phyloP scores from a whole-genome alignment of 768 basidiomycete genomes.

The Pulveroboletus ravenelii region DNA sequence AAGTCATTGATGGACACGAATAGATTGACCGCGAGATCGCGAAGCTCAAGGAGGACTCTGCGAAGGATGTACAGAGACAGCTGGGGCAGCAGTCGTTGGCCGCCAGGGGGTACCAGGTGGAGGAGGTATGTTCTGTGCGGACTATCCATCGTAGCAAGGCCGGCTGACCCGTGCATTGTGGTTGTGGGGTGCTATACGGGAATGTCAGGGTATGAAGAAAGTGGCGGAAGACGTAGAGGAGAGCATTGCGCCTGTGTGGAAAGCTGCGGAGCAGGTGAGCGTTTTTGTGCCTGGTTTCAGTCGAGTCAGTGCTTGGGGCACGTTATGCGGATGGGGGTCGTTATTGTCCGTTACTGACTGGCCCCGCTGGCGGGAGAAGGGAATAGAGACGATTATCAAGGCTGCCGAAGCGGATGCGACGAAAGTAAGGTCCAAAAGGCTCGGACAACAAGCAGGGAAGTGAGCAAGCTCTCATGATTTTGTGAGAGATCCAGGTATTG shows the following conservation, averaged over 20 bases:
- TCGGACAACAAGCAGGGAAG: not conserved
- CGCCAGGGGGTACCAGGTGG: not conserved
- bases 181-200: not conserved
- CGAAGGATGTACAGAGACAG: constrained; percentile 20
- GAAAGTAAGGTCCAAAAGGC: not conserved
- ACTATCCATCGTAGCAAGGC: too few relatives aligned
- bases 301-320: too few relatives aligned
- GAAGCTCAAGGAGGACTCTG: constrained; percentile 21
- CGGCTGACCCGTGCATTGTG: not conserved
- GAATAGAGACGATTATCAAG: constrained; percentile 2
- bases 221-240: constrained; percentile 4
- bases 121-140: constrained; percentile 9
- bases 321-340: too few relatives aligned
- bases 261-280: constrained; percentile 11
- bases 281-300: not conserved
- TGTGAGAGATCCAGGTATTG: not conserved
- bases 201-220: constrained; percentile 1
- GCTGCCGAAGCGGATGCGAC: constrained; percentile 1
- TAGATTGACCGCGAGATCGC: constrained; percentile 23
- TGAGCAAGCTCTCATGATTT: not conserved
- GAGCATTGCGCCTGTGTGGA: not conserved
- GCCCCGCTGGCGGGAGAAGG: not conserved
- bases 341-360: not conserved
- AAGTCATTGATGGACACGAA: not conserved
- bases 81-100: constrained; percentile 15